A percentile compares a stretch with the other conserved stretches of the same genome.
Conservation (phyloP, 129 eudicot species). For the Calendula officinalis region DNA sequence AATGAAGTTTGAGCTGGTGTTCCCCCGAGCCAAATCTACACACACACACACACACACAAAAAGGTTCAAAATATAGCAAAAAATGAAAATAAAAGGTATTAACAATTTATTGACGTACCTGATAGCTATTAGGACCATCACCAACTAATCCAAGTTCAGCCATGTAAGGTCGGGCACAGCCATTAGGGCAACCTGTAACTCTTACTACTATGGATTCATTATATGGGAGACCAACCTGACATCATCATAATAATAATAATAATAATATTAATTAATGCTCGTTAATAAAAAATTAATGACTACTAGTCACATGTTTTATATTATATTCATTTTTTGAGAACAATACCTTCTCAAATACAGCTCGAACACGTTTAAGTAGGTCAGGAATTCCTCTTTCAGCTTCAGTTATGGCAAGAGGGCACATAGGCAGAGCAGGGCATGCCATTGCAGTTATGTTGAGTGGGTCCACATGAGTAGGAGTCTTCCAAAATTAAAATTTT, state of each 20-base stretch:
- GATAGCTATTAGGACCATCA: slow-evolving; percentile 99
- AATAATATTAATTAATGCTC: neutral
- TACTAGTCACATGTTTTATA: neutral
- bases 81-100: neutral
- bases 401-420: slow-evolving; percentile 97
- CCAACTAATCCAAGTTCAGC: slow-evolving; percentile 99
- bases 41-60: too few relatives aligned
- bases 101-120: slow-evolving; percentile 52
- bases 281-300: slow-evolving; percentile 3
- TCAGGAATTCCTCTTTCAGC: slow-evolving; percentile 97
- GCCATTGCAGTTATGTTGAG: slow-evolving; percentile 99
- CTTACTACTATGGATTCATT: slow-evolving; percentile 85
- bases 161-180: slow-evolving; percentile 99
- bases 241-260: slow-evolving; percentile 1
- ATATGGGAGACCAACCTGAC: slow-evolving; percentile 91
- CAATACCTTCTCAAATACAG: slow-evolving; percentile 82
- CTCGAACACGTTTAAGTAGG: slow-evolving; percentile 76
- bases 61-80: neutral
- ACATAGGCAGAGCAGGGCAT: slow-evolving; percentile 96
- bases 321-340: neutral
- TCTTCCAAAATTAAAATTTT: slow-evolving; percentile 42
- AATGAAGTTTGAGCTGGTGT: slow-evolving; percentile 75
- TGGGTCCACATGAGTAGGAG: slow-evolving; percentile 89
- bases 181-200: slow-evolving; percentile 97
- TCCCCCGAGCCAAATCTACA: slow-evolving; percentile 96